A percentile compares a stretch with the other conserved stretches of the same genome.
Evolutionary conservation across 2,329 filamentous ascomycete species (phyloP).

Genomic region (Fusarium sororula): DNA sequence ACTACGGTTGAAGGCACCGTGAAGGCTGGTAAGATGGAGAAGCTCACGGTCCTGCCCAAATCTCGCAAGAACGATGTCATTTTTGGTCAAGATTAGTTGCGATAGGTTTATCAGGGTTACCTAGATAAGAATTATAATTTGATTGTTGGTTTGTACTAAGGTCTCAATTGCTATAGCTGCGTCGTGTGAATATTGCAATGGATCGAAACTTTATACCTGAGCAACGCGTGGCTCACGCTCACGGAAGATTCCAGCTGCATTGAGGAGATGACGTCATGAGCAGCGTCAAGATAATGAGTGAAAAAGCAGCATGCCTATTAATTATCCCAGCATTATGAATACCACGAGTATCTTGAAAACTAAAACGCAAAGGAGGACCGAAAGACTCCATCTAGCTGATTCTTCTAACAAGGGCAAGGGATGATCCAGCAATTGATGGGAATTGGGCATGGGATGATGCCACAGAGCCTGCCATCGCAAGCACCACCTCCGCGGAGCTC

Average conservation of each 20-base stretch:
- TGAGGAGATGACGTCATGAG: background rate
- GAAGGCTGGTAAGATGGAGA: background rate
- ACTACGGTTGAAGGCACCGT: background rate
- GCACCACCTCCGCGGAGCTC: slow-evolving; percentile 20
- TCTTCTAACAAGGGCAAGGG: slow-evolving; percentile 12
- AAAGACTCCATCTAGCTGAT: background rate
- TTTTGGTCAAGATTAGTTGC: background rate
- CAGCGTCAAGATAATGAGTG: background rate
- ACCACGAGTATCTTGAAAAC: background rate
- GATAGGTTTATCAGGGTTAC: too few species aligned
- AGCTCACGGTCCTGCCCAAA: background rate
- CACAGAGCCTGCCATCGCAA: slow-evolving; percentile 19
- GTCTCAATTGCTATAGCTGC: too few species aligned
- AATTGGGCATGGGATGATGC: slow-evolving; percentile 22
- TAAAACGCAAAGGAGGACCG: background rate
- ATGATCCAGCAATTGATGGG: slow-evolving; percentile 29
- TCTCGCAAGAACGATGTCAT: background rate
- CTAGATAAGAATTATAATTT: background rate
- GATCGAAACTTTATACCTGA: rapidly evolving
- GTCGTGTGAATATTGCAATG: too few species aligned
- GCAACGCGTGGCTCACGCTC: background rate
- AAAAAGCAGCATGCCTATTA: background rate
- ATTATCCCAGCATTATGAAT: background rate
- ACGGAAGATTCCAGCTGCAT: background rate
- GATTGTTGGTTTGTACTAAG: rapidly evolving